A percentile compares a stretch with the other conserved stretches of the same genome.
phyloP scores from a whole-genome alignment of 2,329 filamentous ascomycete species.

The Talaromyces sp. region DNA sequence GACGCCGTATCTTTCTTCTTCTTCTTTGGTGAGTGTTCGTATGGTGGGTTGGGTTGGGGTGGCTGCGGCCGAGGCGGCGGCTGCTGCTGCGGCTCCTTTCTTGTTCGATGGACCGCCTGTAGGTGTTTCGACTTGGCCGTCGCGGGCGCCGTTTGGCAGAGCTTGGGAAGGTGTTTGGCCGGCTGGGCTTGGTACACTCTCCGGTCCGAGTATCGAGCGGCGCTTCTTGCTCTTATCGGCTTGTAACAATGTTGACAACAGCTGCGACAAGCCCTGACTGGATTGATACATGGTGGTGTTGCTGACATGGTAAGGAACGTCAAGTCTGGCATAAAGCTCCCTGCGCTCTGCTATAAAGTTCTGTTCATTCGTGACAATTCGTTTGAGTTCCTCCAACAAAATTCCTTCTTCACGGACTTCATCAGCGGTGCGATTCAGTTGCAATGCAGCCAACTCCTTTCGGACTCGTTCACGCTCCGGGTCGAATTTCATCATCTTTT shows the following conservation, averaged over 20 bases:
- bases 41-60: constrained; percentile 49
- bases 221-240: constrained; percentile 88
- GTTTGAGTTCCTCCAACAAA: constrained; percentile 80
- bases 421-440: constrained; percentile 73
- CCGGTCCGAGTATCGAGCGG: constrained; percentile 61
- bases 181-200: constrained; percentile 49
- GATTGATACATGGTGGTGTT: constrained; percentile 75
- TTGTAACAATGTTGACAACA: constrained; percentile 75
- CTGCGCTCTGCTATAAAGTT: constrained; percentile 81
- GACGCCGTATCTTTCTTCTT: constrained; percentile 78
- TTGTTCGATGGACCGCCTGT: constrained; percentile 27
- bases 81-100: constrained; percentile 29
- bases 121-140: constrained; percentile 36
- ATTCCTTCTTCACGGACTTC: constrained; percentile 91
- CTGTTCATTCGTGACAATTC: constrained; percentile 81
- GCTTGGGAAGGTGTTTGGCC: constrained; percentile 47
- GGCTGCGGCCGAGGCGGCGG: constrained; percentile 34
- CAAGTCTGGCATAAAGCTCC: constrained; percentile 80
- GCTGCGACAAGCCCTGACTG: constrained; percentile 69
- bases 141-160: constrained; percentile 32
- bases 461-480: constrained; percentile 70
- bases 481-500: constrained; percentile 82
- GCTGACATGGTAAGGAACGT: constrained; percentile 66
- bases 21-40: constrained; percentile 66
- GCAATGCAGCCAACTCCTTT: constrained; percentile 77